Evolutionary conservation across 306 rosid genomes (phyloP).

Genomic region (Datisca glomerata): DNA sequence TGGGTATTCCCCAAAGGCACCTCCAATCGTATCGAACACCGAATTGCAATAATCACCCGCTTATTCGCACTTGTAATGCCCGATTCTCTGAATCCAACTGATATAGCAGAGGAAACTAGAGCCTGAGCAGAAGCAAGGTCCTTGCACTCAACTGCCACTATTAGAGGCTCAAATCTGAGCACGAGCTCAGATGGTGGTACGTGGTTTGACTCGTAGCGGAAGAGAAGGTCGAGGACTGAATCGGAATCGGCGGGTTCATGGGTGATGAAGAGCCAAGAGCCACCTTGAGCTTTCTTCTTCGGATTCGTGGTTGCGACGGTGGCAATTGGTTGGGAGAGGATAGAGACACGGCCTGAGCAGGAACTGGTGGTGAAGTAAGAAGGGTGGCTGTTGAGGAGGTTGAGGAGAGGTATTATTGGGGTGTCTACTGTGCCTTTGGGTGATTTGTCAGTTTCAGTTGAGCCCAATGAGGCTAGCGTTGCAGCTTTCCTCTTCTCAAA

Average conservation of each 20-base stretch:
- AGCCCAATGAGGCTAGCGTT: slow-evolving; percentile 43
- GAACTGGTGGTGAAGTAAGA: slow-evolving; percentile 86
- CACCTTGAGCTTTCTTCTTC: slow-evolving; percentile 81
- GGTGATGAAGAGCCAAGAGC: slow-evolving; percentile 75
- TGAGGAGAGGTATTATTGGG: slow-evolving; percentile 66
- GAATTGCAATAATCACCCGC: slow-evolving; percentile 80
- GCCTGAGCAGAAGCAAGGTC: slow-evolving; percentile 71
- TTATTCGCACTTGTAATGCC: slow-evolving; percentile 65
- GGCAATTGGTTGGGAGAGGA: slow-evolving; percentile 60
- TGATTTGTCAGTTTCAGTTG: slow-evolving; percentile 58
- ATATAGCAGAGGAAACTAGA: slow-evolving; percentile 64
- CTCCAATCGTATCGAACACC: slow-evolving; percentile 82
- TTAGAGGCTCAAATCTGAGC: slow-evolving; percentile 86
- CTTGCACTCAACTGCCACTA: slow-evolving; percentile 70
- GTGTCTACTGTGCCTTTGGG: slow-evolving; percentile 71
- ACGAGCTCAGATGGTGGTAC: slow-evolving; percentile 38
- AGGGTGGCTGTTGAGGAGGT: slow-evolving; percentile 51
- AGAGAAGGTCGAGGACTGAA: slow-evolving; percentile 46
- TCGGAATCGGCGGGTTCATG: slow-evolving; percentile 62
- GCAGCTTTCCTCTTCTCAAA: slow-evolving; percentile 74
- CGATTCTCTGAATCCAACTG: slow-evolving; percentile 84
- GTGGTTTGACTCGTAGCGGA: slow-evolving; percentile 28
- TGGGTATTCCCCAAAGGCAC: slow-evolving; percentile 57
- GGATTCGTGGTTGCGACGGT: slow-evolving; percentile 4
- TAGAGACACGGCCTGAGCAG: slow-evolving; percentile 85